Conservation (phyloP, 768 basidiomycete species). For the Chalciporus chontae region DNA sequence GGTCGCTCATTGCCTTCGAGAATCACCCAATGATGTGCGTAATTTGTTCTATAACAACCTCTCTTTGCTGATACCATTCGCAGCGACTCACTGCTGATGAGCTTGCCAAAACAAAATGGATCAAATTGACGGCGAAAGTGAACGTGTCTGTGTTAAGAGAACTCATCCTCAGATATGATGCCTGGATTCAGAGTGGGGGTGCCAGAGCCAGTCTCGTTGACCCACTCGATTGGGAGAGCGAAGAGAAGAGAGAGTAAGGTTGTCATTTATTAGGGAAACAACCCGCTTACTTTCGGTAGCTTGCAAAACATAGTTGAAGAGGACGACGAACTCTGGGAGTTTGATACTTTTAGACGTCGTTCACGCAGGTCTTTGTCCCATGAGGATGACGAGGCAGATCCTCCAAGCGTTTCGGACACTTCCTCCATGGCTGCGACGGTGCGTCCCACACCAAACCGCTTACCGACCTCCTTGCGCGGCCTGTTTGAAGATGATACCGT, state of each 20-base stretch:
- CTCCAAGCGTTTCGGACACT: conserved; percentile 13
- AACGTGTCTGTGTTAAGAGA: conserved; percentile 73
- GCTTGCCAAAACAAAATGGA: conserved; percentile 84
- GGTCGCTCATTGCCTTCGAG: conserved; percentile 75
- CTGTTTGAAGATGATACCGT: conserved; percentile 68
- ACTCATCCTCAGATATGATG: conserved; percentile 72
- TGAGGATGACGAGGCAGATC: conserved; percentile 24
- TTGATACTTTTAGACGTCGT: conserved; percentile 62
- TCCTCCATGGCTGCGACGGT: conserved; percentile 41
- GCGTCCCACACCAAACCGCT: conserved; percentile 45
- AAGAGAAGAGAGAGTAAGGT: conserved; percentile 53
- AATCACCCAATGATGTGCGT: conserved; percentile 73
- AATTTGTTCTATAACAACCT: not conserved
- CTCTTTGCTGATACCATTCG: conserved; percentile 7
- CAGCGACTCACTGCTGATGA: conserved; percentile 91
- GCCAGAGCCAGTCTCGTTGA: conserved; percentile 75
- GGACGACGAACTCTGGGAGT: conserved; percentile 60
- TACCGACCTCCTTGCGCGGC: conserved; percentile 75
- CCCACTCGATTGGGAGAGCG: conserved; percentile 68
- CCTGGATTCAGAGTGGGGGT: conserved; percentile 64
- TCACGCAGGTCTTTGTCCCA: conserved; percentile 24
- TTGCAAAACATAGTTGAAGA: conserved; percentile 21
- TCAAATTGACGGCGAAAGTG: conserved; percentile 68
- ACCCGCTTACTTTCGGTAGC: conserved; percentile 10
- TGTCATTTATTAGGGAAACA: not conserved